Evolutionary conservation across 495 filamentous ascomycete species (phyloP), one percentile per base, ranked within the genome.

Genomic region (Penicillium ucsense): DNA sequence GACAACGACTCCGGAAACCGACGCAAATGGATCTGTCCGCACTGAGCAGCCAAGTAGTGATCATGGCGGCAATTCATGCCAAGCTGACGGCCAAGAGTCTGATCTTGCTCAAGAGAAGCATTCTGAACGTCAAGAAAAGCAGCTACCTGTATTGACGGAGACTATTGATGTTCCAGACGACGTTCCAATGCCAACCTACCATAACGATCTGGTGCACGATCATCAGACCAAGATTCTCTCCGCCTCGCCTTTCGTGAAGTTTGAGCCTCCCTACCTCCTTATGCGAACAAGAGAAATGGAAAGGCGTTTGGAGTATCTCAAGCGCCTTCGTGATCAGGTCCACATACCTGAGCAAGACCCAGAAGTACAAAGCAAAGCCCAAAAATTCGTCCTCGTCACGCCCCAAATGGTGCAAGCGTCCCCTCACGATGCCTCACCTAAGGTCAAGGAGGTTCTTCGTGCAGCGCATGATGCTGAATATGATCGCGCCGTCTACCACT

Each of bases 391-490:
- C 51, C 75, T 99, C 6, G 89, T 99, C 50, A 85, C 85, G 51
- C 92, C 92, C 1, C 86, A 95, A 55, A 95, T 96, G 88, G 86
- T 97, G 5, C 87, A 90, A 54, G 77, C 83, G 39, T 79, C 84
- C 31, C 81, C 86, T 8, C 80, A 83, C 44, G 80, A 80, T 52
- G 83, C 86, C 4, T 84, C 89, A 3, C 80, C 79, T 11, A 88
- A 94, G 57, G 83, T 96, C 38, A 88, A 87, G 62, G 94, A 99
- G 61, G 86, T 96, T 35, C 66, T 99, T 28, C 86, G 88, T 59
- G 94, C 92, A 32, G 89, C 95, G 10, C 89, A 96, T 64, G 86
- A 95, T 57, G 87, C 89, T 10, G 94, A 99, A 57, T 96, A 95
- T 56, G 92, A 97, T 61, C 90, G 91, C 64, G 91, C 90, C 8